Base-by-base conservation (phyloP, 2,329 filamentous ascomycete genomes). In the Akanthomyces muscarius region DNA sequence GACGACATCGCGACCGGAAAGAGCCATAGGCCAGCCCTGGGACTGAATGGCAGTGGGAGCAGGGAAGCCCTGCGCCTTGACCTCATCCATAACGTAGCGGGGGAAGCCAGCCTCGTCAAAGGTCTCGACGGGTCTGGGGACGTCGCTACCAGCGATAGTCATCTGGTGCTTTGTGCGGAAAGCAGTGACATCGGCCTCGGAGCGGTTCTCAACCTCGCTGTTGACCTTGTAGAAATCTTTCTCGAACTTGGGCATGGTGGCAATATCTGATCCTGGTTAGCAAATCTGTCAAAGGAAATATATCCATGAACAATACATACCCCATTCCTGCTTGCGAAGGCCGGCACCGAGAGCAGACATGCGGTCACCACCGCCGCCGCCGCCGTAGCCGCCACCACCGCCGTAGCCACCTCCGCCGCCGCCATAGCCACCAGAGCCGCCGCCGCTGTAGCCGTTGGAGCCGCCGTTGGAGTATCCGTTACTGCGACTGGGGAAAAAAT, bases 221-320 rank as follows among this genome's bases (percentile, higher is more conserved):
- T 95, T 88, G 80, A 98, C 95, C 82, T 98, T 97, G 86, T 99
- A 99, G 81, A 99, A 99, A 10, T 91, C 93, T 81, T 99, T 99
- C 76, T 99, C 95, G 80, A 99, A 99, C 79, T 98, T 98, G 71
- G 95, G 94, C 52, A 99, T 74, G 7, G 88, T 76, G 72, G 76
- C 82, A 61, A 95, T 71, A 75, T 99, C 95, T 95, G 68, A 23
- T 56, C 44, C 7, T 21, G 6, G 64, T 74, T 71, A 74, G 70
- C 63, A 65, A 63, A 48, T 67, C 56, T 63, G 66, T 76, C 69
- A 73, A 71, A 67, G 66, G 60, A 64, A 57, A 64, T 44, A 16
- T 30, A 65, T 50, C 65, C 53, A 16, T 30, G 62, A 60, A 14
- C 65, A 67, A 65, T 63, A 83, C 89, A 77, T 81, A 94, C 91